phyloP scores from a whole-genome alignment of 164 flowering plant genomes.

The Annona squamosa region DNA sequence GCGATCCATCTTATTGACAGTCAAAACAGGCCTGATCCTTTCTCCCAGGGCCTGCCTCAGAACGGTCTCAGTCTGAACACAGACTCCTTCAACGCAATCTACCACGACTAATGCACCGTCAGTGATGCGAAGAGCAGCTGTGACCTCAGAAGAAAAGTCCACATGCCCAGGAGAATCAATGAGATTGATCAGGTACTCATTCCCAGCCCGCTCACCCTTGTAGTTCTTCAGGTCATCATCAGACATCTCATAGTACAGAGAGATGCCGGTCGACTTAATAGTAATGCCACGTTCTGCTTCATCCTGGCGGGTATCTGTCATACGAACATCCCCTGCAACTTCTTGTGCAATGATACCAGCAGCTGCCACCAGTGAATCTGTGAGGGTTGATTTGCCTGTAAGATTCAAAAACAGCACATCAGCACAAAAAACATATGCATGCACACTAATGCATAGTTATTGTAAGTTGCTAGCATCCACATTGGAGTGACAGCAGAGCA shows the following conservation, averaged over 20 bases:
- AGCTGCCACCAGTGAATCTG: slow-evolving; percentile 45
- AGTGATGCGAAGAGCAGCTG: slow-evolving; percentile 23
- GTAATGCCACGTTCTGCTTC: slow-evolving; percentile 33
- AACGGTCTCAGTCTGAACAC: slow-evolving; percentile 28
- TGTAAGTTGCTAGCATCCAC: neutral
- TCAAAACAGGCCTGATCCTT: slow-evolving; percentile 25
- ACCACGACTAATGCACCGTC: slow-evolving; percentile 26
- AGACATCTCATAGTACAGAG: slow-evolving; percentile 23
- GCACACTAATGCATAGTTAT: neutral
- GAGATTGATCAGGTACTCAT: slow-evolving; percentile 25
- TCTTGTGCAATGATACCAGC: slow-evolving; percentile 55
- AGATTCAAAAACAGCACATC: neutral
- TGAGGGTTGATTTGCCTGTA: slow-evolving; percentile 56
- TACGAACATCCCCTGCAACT: slow-evolving; percentile 39
- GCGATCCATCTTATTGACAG: slow-evolving; percentile 25
- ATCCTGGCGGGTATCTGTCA: slow-evolving; percentile 32
- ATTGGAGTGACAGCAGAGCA: neutral
- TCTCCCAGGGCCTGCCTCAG: slow-evolving; percentile 26
- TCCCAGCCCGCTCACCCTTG: slow-evolving; percentile 20
- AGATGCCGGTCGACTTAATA: slow-evolving; percentile 24
- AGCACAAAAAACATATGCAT: neutral
- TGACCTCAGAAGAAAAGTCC: slow-evolving; percentile 24
- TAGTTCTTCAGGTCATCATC: slow-evolving; percentile 12
- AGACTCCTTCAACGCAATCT: slow-evolving; percentile 28
- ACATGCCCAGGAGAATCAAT: slow-evolving; percentile 30